Percentiles rank a stretch among this genome's conserved stretches.
phyloP scores from a whole-genome alignment of 176 grass and related monocot species.

The Carex pumila region DNA sequence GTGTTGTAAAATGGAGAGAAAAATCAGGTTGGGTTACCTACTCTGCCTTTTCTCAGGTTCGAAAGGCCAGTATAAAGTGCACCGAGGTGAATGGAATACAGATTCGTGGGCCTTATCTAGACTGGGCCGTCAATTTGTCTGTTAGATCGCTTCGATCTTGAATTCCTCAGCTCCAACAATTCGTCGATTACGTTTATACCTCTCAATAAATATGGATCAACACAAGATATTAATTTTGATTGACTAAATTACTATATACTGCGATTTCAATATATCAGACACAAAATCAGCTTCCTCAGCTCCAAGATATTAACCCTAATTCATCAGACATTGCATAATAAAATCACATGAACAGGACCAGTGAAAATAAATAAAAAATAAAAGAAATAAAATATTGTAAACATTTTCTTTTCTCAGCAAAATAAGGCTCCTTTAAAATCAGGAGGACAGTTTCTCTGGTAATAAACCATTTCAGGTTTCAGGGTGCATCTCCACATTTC shows the following conservation, averaged over 20 bases:
- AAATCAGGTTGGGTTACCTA: background rate
- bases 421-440: background rate
- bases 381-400: background rate
- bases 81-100: background rate
- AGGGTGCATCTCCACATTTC: background rate
- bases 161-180: no score
- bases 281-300: background rate
- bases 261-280: background rate
- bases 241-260: background rate
- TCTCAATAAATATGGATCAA: background rate
- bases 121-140: background rate
- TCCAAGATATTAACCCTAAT: background rate
- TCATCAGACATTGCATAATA: background rate
- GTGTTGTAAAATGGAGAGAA: background rate
- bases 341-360: background rate
- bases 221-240: background rate
- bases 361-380: background rate
- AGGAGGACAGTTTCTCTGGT: background rate
- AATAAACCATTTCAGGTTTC: constrained; percentile 8
- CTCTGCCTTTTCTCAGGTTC: background rate
- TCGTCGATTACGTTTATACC: background rate
- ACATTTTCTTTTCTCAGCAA: background rate
- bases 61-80: background rate
- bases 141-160: background rate
- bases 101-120: background rate